phyloP scores from a whole-genome alignment of 371 early-diverging fungal species.

The Actinomortierella ambigua region DNA sequence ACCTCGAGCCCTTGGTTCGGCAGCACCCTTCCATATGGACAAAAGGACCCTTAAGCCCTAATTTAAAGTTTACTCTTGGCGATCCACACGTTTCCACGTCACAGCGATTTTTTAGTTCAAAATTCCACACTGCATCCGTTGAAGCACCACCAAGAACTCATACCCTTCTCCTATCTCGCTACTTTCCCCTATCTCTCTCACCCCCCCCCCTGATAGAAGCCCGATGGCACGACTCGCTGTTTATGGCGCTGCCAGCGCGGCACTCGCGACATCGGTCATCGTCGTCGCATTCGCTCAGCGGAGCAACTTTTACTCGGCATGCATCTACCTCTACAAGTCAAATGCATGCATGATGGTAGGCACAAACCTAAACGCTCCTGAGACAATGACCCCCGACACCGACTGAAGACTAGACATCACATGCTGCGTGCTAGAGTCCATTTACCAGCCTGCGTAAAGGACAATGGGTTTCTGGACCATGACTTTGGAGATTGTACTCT shows the following conservation, averaged over 20 bases:
- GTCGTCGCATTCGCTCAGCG: slow-evolving; percentile 76
- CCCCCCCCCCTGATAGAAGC: no score
- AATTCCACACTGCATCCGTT: no score
- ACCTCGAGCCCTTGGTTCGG: no score
- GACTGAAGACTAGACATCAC: not conserved
- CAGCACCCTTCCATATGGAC: no score
- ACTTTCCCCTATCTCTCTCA: no score
- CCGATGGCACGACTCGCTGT: slow-evolving; percentile 69
- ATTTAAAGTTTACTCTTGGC: no score
- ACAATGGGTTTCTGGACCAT: not conserved
- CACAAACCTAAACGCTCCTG: slow-evolving; percentile 8
- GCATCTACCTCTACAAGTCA: slow-evolving; percentile 86
- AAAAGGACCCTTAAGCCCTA: no score
- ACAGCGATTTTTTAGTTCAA: no score
- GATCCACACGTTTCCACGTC: no score
- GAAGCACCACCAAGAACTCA: no score
- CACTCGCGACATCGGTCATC: slow-evolving; percentile 73
- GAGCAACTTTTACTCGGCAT: slow-evolving; percentile 87
- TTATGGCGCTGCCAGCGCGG: slow-evolving; percentile 75
- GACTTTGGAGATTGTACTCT: not conserved
- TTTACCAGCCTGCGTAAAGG: not conserved
- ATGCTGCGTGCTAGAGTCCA: no score
- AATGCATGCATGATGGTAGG: slow-evolving; percentile 89
- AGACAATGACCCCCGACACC: not conserved
- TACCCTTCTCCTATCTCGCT: no score